phyloP scores from a whole-genome alignment of 495 filamentous ascomycete species.

The Opeltia flavorubescens region DNA sequence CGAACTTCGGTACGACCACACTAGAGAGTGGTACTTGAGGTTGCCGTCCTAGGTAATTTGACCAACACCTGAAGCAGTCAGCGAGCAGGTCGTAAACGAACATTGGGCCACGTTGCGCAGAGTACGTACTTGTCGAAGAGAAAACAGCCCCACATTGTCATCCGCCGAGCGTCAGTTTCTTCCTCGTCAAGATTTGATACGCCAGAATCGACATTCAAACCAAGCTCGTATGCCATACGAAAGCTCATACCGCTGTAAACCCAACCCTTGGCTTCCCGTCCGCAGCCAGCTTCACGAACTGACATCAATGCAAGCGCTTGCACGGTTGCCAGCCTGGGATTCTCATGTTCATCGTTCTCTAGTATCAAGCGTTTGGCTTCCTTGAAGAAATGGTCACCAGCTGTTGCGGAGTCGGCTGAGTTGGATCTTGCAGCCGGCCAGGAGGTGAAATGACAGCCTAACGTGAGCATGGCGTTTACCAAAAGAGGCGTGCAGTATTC shows the following conservation, averaged over 20 bases:
- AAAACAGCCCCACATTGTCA: conserved; percentile 99
- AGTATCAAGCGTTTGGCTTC: conserved; percentile 84
- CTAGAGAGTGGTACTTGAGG: conserved; percentile 70
- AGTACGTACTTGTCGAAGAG: conserved; percentile 72
- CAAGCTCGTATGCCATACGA: conserved; percentile 93
- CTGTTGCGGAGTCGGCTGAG: conserved; percentile 61
- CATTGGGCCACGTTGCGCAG: neutral
- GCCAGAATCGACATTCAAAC: conserved; percentile 73
- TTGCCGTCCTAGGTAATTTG: conserved; percentile 87
- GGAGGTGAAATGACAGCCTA: conserved; percentile 93
- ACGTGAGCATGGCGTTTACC: conserved; percentile 90
- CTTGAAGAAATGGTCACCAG: conserved; percentile 92
- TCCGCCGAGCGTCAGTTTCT: conserved; percentile 74
- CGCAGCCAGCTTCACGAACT: conserved; percentile 90
- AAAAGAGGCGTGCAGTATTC: conserved; percentile 79
- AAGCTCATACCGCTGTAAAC: conserved; percentile 98
- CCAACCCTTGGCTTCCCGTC: conserved; percentile 90
- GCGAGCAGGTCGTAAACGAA: neutral
- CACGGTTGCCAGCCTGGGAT: conserved; percentile 79
- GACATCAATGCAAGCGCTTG: conserved; percentile 94
- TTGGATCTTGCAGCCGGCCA: conserved; percentile 53
- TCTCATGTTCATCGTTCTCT: conserved; percentile 88
- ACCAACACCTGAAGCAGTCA: conserved; percentile 57
- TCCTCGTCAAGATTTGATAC: conserved; percentile 54
- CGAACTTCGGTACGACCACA: conserved; percentile 73